Base-by-base conservation (phyloP, 176 grass and related monocot genomes). In the Oryza glumipatula region DNA sequence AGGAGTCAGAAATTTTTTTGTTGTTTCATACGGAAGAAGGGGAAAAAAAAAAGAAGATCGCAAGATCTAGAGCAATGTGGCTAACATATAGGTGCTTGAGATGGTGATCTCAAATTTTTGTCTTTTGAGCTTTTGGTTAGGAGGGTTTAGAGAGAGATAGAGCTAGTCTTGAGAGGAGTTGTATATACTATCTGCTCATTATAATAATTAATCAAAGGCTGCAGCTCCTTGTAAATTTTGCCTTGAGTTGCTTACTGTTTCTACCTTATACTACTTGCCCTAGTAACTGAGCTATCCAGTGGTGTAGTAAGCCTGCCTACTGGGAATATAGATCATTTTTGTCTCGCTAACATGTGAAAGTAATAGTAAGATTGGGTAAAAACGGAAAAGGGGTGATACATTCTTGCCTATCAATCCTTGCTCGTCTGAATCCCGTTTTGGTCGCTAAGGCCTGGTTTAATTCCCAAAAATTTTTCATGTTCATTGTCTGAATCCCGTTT, bases 51-150 rank as follows among this genome's bases (percentile, higher is more conserved):
- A 56, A 26, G 28, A 78, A 69, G 87, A 67, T 90, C 67, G 83
- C 80, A 79, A 87, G 77, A 89, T 89, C 71, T 73, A 75, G 76
- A 73, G 70, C 44, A 73, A 60, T 68, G 47, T 83, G 83, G 83
- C 90, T 92, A 86, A 92, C 87, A 10, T 70, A 84, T 72, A 92
- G 87, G 87, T 60, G 43, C 16, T 76, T 74, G 88, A 76, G 82
- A 76, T 51, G 45, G 15, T 58, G 77, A 76, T 76, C 88, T 89
- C 82, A 70, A 46, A 74, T 88, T 88, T 84, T 46, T 76, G 16
- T 69, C 30, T 65, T 68, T 52, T 44, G 5, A 13, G 70, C 26
- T 68, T 71, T 72, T 82, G 46, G 52, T 71, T 86, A 52, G 36
- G 54, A 51, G 46, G 83, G 68, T 70, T 70, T 81, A 76, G 67